Conservation (phyloP, 148 eudicot species). For the Linanthus parryae region DNA sequence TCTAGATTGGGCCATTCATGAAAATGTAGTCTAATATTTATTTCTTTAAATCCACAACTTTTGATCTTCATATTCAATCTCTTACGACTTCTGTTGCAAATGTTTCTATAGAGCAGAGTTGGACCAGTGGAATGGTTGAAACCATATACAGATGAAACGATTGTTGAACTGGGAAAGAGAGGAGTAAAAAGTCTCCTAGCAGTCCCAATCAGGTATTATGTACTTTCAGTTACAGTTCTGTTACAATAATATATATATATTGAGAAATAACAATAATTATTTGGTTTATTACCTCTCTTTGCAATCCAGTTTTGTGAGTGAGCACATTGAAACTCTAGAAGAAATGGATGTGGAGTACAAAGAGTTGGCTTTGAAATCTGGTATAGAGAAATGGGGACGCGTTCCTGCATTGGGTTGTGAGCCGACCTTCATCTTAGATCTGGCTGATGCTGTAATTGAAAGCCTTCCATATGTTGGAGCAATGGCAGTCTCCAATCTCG, state of each 20-base stretch:
- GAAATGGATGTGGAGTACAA: conserved; percentile 97
- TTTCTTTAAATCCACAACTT: no score
- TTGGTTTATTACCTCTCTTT: not conserved
- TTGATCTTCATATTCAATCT: conserved; percentile 5
- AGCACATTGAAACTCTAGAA: conserved; percentile 94
- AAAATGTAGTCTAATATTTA: no score
- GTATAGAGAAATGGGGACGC: conserved; percentile 92
- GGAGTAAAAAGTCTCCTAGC: conserved; percentile 95
- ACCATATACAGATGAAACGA: conserved; percentile 93
- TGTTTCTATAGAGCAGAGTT: conserved; percentile 79
- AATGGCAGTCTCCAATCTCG: conserved; percentile 95
- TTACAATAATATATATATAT: conserved; percentile 3
- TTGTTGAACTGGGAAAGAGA: conserved; percentile 79
- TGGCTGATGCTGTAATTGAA: conserved; percentile 99
- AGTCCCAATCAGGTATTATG: conserved; percentile 79
- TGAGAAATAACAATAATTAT: no score
- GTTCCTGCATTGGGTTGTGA: conserved; percentile 94
- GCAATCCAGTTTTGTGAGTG: conserved; percentile 82
- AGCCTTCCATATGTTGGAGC: conserved; percentile 99
- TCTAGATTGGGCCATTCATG: no score
- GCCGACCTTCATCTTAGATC: conserved; percentile 76
- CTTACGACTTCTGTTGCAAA: conserved; percentile 6
- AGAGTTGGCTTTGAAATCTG: conserved; percentile 86
- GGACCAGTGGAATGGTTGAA: conserved; percentile 99
- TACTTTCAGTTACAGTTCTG: not conserved